These are phyloP conservation scores for Trichoderma sp. DNA, from an alignment of 2,329 filamentous ascomycete genomes.

Conservation along the genomic window DNA sequence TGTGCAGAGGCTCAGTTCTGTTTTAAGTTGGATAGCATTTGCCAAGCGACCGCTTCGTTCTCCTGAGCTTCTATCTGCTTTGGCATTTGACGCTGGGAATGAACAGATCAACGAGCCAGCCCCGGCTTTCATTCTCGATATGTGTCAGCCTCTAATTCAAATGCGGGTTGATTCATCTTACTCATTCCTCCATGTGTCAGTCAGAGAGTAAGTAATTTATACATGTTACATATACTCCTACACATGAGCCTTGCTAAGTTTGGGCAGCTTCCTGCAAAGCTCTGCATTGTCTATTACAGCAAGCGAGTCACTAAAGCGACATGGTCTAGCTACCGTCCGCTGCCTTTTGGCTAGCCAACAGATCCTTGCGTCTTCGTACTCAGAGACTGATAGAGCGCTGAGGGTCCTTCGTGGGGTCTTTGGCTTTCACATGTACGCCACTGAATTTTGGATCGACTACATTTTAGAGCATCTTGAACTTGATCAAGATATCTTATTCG, in stretches of 20 bases:
- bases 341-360: constrained; percentile 13
- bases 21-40: constrained; percentile 43
- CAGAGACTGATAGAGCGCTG: background rate
- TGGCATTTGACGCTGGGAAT: constrained; percentile 32
- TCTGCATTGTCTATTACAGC: background rate
- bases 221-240: too few species aligned
- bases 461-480: background rate
- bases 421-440: constrained; percentile 25
- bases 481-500: background rate
- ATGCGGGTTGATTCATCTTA: constrained; percentile 31
- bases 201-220: too few species aligned
- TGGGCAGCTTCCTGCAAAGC: constrained; percentile 10
- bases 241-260: background rate
- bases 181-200: constrained; percentile 34
- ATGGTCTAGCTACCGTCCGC: constrained; percentile 5
- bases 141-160: constrained; percentile 32
- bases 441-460: constrained; percentile 23
- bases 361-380: background rate
- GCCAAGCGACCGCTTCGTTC: constrained; percentile 38
- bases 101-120: constrained; percentile 22
- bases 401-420: constrained; percentile 11
- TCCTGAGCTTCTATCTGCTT: constrained; percentile 39
- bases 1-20: constrained; percentile 32
- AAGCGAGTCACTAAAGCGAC: background rate
- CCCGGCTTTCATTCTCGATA: constrained; percentile 32